Conservation (phyloP, 306 rosid species). For the Chamaecrista fasciculata region DNA sequence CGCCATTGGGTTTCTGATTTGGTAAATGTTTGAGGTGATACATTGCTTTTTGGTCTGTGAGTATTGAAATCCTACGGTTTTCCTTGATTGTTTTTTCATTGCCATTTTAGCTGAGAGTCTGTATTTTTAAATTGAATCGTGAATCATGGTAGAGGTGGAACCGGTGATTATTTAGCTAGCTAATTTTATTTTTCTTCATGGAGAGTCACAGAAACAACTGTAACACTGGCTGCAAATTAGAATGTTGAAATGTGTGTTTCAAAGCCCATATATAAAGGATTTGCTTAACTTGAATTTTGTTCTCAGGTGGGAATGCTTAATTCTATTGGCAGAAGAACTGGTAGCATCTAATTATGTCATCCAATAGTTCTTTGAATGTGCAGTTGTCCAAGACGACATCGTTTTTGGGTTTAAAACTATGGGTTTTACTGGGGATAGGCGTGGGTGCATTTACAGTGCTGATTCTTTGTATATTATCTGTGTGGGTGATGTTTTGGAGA, state of each 20-base stretch:
- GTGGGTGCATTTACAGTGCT: conserved; percentile 81
- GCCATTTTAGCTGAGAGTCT: conserved; percentile 11
- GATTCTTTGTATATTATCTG: conserved; percentile 63
- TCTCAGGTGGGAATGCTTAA: conserved; percentile 53
- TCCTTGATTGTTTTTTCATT: background rate
- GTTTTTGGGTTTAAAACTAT: conserved; percentile 71
- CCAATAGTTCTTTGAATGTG: conserved; percentile 56
- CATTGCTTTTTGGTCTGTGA: conserved; percentile 25
- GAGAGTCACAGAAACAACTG: conserved; percentile 9
- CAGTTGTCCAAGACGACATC: conserved; percentile 68
- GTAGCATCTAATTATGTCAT: conserved; percentile 50
- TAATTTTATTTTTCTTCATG: background rate
- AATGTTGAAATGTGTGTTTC: background rate
- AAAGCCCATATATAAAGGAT: conserved; percentile 21
- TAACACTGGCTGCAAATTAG: conserved; percentile 14
- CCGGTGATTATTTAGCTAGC: background rate
- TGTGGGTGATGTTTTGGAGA: conserved; percentile 82
- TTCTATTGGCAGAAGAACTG: conserved; percentile 31
- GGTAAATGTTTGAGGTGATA: background rate
- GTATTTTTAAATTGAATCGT: conserved; percentile 7
- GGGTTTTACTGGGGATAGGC: conserved; percentile 79
- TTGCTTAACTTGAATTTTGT: conserved; percentile 38
- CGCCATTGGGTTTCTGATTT: conserved; percentile 21
- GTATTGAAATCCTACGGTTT: conserved; percentile 26
- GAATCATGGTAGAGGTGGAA: conserved; percentile 22